These are phyloP conservation scores for Butyriboletus regius DNA, from an alignment of 1,284 basidiomycete genomes.

Conservation along the genomic window DNA sequence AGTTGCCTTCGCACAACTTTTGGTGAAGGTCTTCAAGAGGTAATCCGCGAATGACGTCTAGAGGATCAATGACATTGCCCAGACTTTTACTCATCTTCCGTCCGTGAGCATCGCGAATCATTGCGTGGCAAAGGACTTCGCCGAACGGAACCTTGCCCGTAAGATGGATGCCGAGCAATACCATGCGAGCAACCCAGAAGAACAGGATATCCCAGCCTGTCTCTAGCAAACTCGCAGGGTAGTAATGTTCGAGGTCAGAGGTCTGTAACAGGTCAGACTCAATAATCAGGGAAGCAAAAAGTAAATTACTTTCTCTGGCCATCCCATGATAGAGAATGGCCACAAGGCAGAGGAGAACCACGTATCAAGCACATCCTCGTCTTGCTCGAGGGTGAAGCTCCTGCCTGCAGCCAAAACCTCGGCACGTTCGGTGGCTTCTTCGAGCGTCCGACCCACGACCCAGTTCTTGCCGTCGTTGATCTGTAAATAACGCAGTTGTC, in stretches of 20 bases:
- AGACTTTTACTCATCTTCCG: conserved; percentile 99
- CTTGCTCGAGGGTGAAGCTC: conserved; percentile 80
- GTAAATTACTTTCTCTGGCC: conserved; percentile 74
- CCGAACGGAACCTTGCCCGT: conserved; percentile 90
- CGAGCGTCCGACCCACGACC: conserved; percentile 81
- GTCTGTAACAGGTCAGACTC: conserved; percentile 41
- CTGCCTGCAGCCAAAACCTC: conserved; percentile 63
- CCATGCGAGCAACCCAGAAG: conserved; percentile 99
- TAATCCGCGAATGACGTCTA: conserved; percentile 90
- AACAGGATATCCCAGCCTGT: conserved; percentile 99
- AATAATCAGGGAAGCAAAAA: neutral
- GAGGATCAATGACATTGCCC: conserved; percentile 96
- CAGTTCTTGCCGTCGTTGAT: conserved; percentile 69
- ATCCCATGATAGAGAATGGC: conserved; percentile 97
- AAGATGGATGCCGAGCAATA: conserved; percentile 83
- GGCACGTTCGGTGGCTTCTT: conserved; percentile 78
- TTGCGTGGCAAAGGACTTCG: conserved; percentile 98
- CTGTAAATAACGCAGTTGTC: conserved; percentile 34
- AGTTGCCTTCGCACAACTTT: conserved; percentile 84
- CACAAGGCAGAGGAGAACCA: conserved; percentile 99
- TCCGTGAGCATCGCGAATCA: conserved; percentile 97
- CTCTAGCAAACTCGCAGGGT: conserved; percentile 85
- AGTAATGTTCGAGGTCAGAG: conserved; percentile 71
- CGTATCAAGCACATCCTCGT: conserved; percentile 96
- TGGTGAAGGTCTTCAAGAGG: conserved; percentile 77